These are phyloP conservation scores for Dovyalis caffra DNA, from an alignment of 345 rosid genomes.

Conservation along the genomic window DNA sequence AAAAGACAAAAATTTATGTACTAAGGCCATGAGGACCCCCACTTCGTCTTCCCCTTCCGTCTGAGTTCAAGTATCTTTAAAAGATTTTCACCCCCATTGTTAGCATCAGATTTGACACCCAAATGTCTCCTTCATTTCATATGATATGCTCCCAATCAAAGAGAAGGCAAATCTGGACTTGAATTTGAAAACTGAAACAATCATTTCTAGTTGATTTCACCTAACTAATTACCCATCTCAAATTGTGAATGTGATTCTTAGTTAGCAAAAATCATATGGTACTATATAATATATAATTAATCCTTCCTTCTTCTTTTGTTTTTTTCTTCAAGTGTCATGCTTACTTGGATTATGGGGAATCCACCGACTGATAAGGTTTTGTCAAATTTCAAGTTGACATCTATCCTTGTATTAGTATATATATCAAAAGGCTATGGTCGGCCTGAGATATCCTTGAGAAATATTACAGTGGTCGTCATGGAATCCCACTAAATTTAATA, in stretches of 20 bases:
- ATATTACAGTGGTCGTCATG: neutral
- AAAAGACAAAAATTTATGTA: conserved; percentile 17
- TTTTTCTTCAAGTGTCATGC: too few relatives aligned
- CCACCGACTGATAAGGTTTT: too few relatives aligned
- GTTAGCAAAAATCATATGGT: too few relatives aligned
- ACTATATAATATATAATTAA: too few relatives aligned
- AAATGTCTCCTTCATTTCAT: neutral
- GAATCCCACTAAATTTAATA: neutral
- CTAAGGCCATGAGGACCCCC: conserved; percentile 21
- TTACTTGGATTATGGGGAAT: too few relatives aligned
- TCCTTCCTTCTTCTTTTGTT: too few relatives aligned
- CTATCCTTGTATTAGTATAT: neutral
- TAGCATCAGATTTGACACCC: neutral
- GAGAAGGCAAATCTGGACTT: neutral
- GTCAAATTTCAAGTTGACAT: too few relatives aligned
- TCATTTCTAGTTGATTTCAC: neutral
- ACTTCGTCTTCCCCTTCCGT: conserved; percentile 9
- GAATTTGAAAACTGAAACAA: neutral
- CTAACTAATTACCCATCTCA: neutral
- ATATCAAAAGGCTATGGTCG: neutral
- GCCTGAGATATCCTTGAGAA: neutral
- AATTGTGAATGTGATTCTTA: too few relatives aligned
- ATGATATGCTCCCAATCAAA: too few relatives aligned
- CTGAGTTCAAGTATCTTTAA: neutral
- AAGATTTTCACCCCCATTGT: too few relatives aligned